Evolutionary conservation across 495 filamentous ascomycete species (phyloP).

Genomic region (Talaromyces thailandensis): DNA sequence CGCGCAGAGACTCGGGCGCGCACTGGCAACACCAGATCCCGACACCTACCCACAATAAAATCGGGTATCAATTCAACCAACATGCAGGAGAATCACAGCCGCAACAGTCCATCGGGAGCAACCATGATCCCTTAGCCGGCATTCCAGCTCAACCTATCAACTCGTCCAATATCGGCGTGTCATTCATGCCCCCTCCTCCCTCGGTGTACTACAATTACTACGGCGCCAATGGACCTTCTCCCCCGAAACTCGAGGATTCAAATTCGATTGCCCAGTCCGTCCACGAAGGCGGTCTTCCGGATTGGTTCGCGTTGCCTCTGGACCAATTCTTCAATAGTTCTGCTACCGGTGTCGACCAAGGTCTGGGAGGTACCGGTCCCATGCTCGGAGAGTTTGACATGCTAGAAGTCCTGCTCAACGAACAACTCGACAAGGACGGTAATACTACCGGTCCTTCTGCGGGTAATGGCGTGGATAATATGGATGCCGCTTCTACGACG

Average conservation of each 20-base stretch:
- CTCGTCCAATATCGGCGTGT: constrained; percentile 37
- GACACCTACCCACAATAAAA: constrained; percentile 9
- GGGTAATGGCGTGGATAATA: neutral
- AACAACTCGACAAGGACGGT: constrained; percentile 32
- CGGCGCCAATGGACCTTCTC: constrained; percentile 26
- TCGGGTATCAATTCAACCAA: constrained; percentile 3
- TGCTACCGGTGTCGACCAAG: constrained; percentile 37
- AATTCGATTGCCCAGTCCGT: constrained; percentile 13
- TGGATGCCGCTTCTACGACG: neutral
- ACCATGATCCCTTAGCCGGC: constrained; percentile 34
- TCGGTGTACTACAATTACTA: constrained; percentile 41
- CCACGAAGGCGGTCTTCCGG: constrained; percentile 20
- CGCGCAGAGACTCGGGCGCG: constrained; percentile 22
- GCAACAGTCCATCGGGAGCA: constrained; percentile 19
- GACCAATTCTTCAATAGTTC: constrained; percentile 47
- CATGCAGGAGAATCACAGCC: constrained; percentile 8
- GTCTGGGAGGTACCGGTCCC: constrained; percentile 36
- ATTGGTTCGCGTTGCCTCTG: constrained; percentile 38
- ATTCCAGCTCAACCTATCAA: constrained; percentile 41
- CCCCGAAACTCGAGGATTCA: constrained; percentile 19
- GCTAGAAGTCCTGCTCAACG: constrained; percentile 38
- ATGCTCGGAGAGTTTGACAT: constrained; percentile 42
- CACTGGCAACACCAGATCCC: constrained; percentile 22
- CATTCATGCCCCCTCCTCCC: constrained; percentile 41
- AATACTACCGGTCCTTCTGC: neutral